Conservation (phyloP, 1,139 yeast species). For the Lodderomyces metapsilosis region DNA sequence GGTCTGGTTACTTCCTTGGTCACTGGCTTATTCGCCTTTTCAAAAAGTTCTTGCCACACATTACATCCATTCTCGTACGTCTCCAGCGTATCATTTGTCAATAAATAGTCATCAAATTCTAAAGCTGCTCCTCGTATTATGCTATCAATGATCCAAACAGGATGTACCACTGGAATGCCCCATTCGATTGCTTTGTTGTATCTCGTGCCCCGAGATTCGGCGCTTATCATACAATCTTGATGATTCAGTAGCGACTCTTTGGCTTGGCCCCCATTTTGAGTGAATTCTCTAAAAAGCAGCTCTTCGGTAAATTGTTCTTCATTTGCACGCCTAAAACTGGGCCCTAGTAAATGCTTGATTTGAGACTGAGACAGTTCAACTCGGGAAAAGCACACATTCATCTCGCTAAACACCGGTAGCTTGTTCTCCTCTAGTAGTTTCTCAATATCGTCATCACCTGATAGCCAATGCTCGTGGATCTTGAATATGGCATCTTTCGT, state of each 20-base stretch:
- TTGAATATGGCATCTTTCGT: conserved; percentile 43
- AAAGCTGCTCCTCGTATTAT: conserved; percentile 59
- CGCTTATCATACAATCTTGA: conserved; percentile 52
- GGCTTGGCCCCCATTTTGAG: conserved; percentile 57
- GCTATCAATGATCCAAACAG: conserved; percentile 71
- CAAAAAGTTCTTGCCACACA: conserved; percentile 41
- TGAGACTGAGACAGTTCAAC: conserved; percentile 22
- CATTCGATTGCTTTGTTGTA: conserved; percentile 64
- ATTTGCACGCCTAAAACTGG: conserved; percentile 6
- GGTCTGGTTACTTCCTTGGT: conserved; percentile 8
- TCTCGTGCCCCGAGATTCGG: conserved; percentile 58
- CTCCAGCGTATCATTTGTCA: conserved; percentile 21
- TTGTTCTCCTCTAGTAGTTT: conserved; percentile 23
- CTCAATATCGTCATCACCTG: conserved; percentile 39
- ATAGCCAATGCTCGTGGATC: conserved; percentile 52
- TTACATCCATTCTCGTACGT: conserved; percentile 49
- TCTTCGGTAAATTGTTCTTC: conserved; percentile 24
- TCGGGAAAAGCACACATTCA: conserved; percentile 55
- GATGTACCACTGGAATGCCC: conserved; percentile 70
- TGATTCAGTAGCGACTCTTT: conserved; percentile 55
- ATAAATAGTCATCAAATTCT: conserved; percentile 43
- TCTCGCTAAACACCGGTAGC: conserved; percentile 47
- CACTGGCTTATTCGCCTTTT: conserved; percentile 10
- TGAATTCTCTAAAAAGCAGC: conserved; percentile 35
- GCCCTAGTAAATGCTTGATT: conserved; percentile 9